These are phyloP conservation scores for Cyberlindnera euphorbiae DNA, from an alignment of 805 yeast genomes.

Conservation along the genomic window DNA sequence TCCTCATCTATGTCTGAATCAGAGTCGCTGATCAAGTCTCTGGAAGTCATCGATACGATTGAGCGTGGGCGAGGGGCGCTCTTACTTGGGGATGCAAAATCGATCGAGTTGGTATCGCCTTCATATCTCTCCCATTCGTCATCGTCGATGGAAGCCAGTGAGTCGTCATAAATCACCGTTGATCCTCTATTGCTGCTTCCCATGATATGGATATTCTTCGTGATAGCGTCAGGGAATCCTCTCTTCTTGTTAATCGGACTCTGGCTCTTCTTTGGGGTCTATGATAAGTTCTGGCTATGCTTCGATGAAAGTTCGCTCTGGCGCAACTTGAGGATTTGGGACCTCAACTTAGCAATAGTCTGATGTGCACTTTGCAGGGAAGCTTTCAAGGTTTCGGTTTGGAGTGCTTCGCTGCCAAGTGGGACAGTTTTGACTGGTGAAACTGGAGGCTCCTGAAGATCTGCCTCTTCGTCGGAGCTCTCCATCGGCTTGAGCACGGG, in stretches of 20 bases:
- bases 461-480: constrained; percentile 33
- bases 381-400: constrained; percentile 60
- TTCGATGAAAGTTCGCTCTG: constrained; percentile 21
- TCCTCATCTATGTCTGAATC: constrained; percentile 24
- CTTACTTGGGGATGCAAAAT: constrained; percentile 15
- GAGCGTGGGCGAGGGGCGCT: constrained; percentile 15
- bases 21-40: constrained; percentile 19
- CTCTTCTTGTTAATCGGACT: constrained; percentile 18
- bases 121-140: constrained; percentile 29
- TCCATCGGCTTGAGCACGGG: constrained; percentile 23
- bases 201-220: constrained; percentile 16
- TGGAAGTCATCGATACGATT: constrained; percentile 7
- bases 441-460: constrained; percentile 32
- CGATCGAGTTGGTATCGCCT: constrained; percentile 19
- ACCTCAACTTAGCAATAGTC: constrained; percentile 56
- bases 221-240: constrained; percentile 10
- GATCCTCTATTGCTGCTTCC: constrained; percentile 25
- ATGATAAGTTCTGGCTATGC: constrained; percentile 4
- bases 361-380: constrained; percentile 62
- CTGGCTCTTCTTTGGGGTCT: constrained; percentile 9
- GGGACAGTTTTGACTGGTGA: constrained; percentile 34
- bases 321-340: constrained; percentile 25
- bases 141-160: constrained; percentile 16
- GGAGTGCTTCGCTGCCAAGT: constrained; percentile 43
- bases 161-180: constrained; percentile 20